phyloP scores from a whole-genome alignment of 495 filamentous ascomycete species.

The Penicillium atrosanguineum region DNA sequence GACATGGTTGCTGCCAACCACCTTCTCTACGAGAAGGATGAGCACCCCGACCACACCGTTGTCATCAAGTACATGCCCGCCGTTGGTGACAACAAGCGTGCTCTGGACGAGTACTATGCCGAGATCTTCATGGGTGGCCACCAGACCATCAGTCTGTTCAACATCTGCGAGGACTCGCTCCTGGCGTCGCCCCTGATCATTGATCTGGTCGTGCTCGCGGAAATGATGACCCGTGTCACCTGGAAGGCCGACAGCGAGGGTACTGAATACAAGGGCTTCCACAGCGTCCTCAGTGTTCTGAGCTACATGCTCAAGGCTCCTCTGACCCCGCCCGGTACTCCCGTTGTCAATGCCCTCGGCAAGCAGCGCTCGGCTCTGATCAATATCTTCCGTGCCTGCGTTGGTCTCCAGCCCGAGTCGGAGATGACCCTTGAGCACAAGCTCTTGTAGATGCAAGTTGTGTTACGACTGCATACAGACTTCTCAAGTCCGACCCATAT shows the following conservation, averaged over 20 bases:
- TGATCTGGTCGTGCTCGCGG: conserved; percentile 84
- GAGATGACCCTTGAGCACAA: conserved; percentile 99
- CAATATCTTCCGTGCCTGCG: conserved; percentile 98
- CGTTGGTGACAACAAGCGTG: conserved; percentile 98
- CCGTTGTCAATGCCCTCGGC: conserved; percentile 91
- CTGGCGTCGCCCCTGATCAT: conserved; percentile 98
- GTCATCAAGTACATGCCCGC: conserved; percentile 99
- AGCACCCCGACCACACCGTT: conserved; percentile 86
- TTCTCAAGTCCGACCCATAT: background rate
- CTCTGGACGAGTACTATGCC: conserved; percentile 96
- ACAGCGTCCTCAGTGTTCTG: conserved; percentile 94
- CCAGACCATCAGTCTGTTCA: conserved; percentile 97
- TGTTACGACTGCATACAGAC: background rate
- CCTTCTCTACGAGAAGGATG: conserved; percentile 82
- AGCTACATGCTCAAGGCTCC: conserved; percentile 99
- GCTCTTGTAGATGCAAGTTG: conserved; percentile 61
- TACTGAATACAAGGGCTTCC: conserved; percentile 86
- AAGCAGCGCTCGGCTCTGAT: conserved; percentile 94
- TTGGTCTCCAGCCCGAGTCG: conserved; percentile 95
- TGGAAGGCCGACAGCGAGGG: conserved; percentile 68
- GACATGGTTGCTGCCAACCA: conserved; percentile 97
- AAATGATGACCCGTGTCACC: conserved; percentile 97
- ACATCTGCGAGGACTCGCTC: conserved; percentile 98
- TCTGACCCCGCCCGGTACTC: conserved; percentile 90
- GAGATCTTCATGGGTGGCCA: conserved; percentile 99